Base-by-base conservation (phyloP, 192 early-diverging fungal genomes). In the Gonapodya prolifera region DNA sequence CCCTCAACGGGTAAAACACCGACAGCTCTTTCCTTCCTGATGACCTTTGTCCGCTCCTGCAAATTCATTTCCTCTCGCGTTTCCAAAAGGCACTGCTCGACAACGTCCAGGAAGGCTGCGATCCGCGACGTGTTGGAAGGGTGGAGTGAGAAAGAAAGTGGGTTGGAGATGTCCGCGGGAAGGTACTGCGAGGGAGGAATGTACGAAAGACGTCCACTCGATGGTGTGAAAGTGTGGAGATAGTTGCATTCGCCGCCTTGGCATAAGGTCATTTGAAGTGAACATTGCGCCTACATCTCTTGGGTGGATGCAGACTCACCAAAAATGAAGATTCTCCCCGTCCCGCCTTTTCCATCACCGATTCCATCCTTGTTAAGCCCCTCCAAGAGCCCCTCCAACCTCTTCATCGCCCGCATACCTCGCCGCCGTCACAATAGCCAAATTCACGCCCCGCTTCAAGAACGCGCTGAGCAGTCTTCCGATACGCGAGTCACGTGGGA, bases 401-500 rank as follows among this genome's bases (percentile, higher is more conserved):
- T 81, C 35, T 84, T 83, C 84, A 2, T 18, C 28, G 2, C 71
- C 71, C 13, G 89, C 87, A 83, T 97, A 97, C 1, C 94, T 94
- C 0, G 95, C 95, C 18, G 95, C 95, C 2, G 95, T 97, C 8
- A 97, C 95, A 45, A 97, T 91, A 36, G 93, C 94, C 1, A 97
- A 92, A 45, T 83, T 78, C 28, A 95, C 83, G 36, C 84, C 84
- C 34, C 84, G 87, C 17, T 82, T 78, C 69, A 97, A 88, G 79
- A 97, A 80, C 0, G 77, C 70, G n/a, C 94, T 84, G 71, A 97
- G 82, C 32, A 92, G 86, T 8, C 77, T 76, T 1, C 92, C 89
- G 32, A 97, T 84, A 1, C 80, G 79, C 8, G 88, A 91, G 81
- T 89, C 89, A 2, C 85, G 82, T 1, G 89, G 89, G 80, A 97